A percentile compares a stretch with the other conserved stretches of the same genome.
These are phyloP conservation scores for Carpinus fangiana DNA, from an alignment of 306 rosid species.

Conservation along the genomic window DNA sequence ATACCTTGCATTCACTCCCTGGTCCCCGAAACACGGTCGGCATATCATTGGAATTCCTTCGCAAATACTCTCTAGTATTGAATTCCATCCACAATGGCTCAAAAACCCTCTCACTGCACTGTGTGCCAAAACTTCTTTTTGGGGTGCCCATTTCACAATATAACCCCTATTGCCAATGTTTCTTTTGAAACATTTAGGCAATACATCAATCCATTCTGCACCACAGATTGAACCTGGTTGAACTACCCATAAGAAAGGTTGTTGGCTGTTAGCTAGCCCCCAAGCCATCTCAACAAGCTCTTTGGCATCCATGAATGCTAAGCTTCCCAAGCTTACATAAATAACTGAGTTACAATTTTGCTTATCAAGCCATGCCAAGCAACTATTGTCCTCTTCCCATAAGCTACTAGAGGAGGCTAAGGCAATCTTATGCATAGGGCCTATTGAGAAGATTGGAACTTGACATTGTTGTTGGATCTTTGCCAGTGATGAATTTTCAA, in stretches of 20 bases:
- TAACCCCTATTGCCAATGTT: slow-evolving; percentile 23
- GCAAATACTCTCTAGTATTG: slow-evolving; percentile 40
- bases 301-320: slow-evolving; percentile 43
- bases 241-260: slow-evolving; percentile 49
- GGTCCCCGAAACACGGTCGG: slow-evolving; percentile 44
- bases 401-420: slow-evolving; percentile 16
- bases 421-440: slow-evolving; percentile 46
- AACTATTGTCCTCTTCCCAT: slow-evolving; percentile 26
- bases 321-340: slow-evolving; percentile 55
- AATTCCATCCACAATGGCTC: slow-evolving; percentile 59
- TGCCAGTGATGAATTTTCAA: background rate
- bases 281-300: slow-evolving; percentile 48
- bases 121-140: slow-evolving; percentile 43
- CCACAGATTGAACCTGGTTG: slow-evolving; percentile 16
- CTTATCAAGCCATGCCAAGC: slow-evolving; percentile 34
- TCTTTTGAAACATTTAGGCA: slow-evolving; percentile 22
- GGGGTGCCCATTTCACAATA: slow-evolving; percentile 53
- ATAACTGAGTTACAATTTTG: slow-evolving; percentile 20
- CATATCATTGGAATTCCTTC: slow-evolving; percentile 48
- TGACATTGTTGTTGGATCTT: slow-evolving; percentile 25
- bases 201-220: slow-evolving; percentile 15
- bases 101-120: slow-evolving; percentile 45
- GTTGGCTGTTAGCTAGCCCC: slow-evolving; percentile 49
- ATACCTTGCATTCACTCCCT: slow-evolving; percentile 39
- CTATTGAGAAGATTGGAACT: slow-evolving; percentile 42